Evolutionary conservation across 129 eudicot species (phyloP).

Genomic region (Lactuca saligna): DNA sequence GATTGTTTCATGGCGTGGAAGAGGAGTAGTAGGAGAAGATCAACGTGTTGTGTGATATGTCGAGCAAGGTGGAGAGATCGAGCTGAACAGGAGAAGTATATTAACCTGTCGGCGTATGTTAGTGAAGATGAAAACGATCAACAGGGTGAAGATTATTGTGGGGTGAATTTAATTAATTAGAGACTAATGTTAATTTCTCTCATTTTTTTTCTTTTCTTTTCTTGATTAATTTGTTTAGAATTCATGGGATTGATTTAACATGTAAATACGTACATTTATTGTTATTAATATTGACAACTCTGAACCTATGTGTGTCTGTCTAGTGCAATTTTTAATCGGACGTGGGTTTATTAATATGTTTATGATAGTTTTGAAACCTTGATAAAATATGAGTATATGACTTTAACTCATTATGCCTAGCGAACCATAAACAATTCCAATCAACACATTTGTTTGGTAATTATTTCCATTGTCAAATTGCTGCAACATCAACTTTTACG

Average conservation of each 20-base stretch:
- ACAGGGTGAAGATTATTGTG: constrained; percentile 16
- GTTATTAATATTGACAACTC: not conserved
- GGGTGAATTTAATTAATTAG: constrained; percentile 10
- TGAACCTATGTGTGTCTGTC: not conserved
- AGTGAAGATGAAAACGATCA: constrained; percentile 38
- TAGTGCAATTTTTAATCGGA: too few relatives aligned
- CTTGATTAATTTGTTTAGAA: not conserved
- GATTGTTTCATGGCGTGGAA: constrained; percentile 88
- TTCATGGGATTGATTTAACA: not conserved
- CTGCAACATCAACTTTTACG: too few relatives aligned
- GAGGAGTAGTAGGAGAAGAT: constrained; percentile 49
- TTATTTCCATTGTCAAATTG: too few relatives aligned
- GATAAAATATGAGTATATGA: not conserved
- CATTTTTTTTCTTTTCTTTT: not conserved
- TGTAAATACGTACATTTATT: not conserved
- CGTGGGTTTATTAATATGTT: not conserved
- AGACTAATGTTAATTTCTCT: not conserved
- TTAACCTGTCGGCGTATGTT: constrained; percentile 80
- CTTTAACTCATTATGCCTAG: not conserved
- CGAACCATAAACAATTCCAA: not conserved
- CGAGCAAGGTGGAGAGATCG: constrained; percentile 69
- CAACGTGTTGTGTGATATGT: constrained; percentile 73
- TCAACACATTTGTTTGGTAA: too few relatives aligned
- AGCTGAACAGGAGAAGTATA: constrained; percentile 59
- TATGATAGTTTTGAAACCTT: not conserved